Conservation (phyloP, 1,139 yeast genomes). For the Magnusiomyces tetraspermus region DNA sequence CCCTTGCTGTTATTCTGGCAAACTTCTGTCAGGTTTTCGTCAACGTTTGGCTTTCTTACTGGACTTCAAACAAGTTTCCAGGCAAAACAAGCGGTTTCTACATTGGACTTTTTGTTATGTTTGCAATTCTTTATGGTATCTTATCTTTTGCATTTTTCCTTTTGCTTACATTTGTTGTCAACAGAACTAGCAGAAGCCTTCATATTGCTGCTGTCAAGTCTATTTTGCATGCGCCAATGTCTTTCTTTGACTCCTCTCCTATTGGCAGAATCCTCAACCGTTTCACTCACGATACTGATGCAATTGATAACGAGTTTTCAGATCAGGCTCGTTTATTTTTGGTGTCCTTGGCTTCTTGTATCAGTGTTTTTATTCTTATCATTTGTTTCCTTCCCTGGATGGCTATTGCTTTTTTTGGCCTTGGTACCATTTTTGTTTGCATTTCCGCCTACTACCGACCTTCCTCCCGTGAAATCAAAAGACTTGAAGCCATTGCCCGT, state of each 20-base stretch:
- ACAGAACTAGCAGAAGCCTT: conserved; percentile 32
- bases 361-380: conserved; percentile 60
- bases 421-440: conserved; percentile 38
- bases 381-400: conserved; percentile 69
- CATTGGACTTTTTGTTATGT: conserved; percentile 61
- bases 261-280: conserved; percentile 62
- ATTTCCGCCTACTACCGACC: conserved; percentile 59
- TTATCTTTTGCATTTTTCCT: conserved; percentile 38
- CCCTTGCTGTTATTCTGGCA: conserved; percentile 37
- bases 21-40: conserved; percentile 58
- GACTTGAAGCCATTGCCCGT: conserved; percentile 68
- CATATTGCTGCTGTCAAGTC: conserved; percentile 45
- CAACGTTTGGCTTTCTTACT: conserved; percentile 77
- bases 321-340: conserved; percentile 37
- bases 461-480: conserved; percentile 74
- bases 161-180: conserved; percentile 43
- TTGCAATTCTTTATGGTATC: conserved; percentile 34
- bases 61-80: conserved; percentile 55
- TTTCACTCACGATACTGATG: conserved; percentile 77
- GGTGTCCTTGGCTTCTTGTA: conserved; percentile 43
- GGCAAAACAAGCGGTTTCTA: conserved; percentile 46
- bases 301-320: conserved; percentile 58
- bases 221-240: conserved; percentile 68
- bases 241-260: conserved; percentile 59
- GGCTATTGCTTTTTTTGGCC: conserved; percentile 57